Conservation (phyloP, 768 basidiomycete genomes). For the Rhodotorula graminis region DNA sequence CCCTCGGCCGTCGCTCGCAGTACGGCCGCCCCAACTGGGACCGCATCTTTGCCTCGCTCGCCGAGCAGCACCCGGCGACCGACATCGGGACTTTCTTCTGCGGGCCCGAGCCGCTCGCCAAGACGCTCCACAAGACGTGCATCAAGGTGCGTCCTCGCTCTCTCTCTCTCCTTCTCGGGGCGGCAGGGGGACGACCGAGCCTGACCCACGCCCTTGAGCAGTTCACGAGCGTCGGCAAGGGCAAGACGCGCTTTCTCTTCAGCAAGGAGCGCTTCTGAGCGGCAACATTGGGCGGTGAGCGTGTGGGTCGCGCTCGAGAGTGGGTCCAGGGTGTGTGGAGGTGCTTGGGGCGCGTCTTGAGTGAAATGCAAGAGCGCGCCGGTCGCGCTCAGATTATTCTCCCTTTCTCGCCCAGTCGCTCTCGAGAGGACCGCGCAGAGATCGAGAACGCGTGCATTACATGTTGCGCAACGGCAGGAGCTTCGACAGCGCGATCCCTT, state of each 20-base stretch:
- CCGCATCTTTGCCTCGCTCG: slow-evolving; percentile 55
- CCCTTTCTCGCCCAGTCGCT: too few relatives aligned
- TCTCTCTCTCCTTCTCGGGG: too few relatives aligned
- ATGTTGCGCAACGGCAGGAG: slow-evolving; percentile 36
- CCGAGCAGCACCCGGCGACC: slow-evolving; percentile 76
- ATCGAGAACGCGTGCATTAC: neutral
- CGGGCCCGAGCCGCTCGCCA: slow-evolving; percentile 49
- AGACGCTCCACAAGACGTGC: slow-evolving; percentile 64
- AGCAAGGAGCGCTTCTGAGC: slow-evolving; percentile 55
- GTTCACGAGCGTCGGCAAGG: slow-evolving; percentile 67
- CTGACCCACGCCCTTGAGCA: neutral
- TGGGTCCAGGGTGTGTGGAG: neutral
- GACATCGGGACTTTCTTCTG: slow-evolving; percentile 70
- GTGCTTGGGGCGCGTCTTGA: too few relatives aligned
- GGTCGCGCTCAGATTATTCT: too few relatives aligned
- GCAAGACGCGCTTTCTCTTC: slow-evolving; percentile 74
- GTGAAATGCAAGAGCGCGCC: too few relatives aligned
- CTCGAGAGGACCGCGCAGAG: too few relatives aligned
- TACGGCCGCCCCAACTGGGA: slow-evolving; percentile 42
- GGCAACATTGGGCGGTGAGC: neutral
- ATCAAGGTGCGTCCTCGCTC: slow-evolving; percentile 55
- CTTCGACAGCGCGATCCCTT: slow-evolving; percentile 32
- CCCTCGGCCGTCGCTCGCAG: slow-evolving; percentile 36
- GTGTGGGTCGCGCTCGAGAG: neutral
- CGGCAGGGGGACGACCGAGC: too few relatives aligned